Percentiles rank a stretch among this genome's conserved stretches.
phyloP scores from a whole-genome alignment of 2,329 filamentous ascomycete species.

The Fusarium musae region DNA sequence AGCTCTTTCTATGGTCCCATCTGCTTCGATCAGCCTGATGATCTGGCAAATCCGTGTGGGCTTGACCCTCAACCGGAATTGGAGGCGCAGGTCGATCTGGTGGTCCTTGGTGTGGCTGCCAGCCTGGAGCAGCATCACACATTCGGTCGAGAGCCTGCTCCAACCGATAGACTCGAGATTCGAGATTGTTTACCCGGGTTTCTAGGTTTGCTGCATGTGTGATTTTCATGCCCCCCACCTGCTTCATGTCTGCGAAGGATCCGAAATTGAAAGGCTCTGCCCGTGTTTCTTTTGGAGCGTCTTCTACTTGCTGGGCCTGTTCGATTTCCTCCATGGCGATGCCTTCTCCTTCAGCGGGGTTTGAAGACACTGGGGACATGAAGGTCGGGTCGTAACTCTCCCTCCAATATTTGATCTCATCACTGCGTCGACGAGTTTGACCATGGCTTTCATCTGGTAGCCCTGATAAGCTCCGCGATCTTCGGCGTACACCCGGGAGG shows the following conservation, averaged over 20 bases:
- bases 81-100: conserved; percentile 43
- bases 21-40: conserved; percentile 1
- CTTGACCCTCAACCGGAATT: conserved; percentile 37
- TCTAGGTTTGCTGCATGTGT: conserved; percentile 66
- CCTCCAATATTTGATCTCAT: conserved; percentile 73
- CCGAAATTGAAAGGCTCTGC: conserved; percentile 67
- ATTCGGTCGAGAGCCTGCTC: conserved; percentile 64
- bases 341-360: conserved; percentile 53
- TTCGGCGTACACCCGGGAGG: conserved; percentile 59
- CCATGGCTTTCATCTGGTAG: conserved; percentile 54
- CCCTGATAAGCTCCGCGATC: conserved; percentile 69
- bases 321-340: conserved; percentile 45
- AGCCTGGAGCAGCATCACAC: conserved; percentile 58
- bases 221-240: conserved; percentile 66
- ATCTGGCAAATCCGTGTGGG: neutral
- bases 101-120: conserved; percentile 48
- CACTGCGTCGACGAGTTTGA: conserved; percentile 64
- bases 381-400: conserved; percentile 66
- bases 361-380: conserved; percentile 63
- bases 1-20: conserved; percentile 9
- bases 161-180: conserved; percentile 62
- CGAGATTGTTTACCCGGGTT: conserved; percentile 62
- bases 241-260: conserved; percentile 56
- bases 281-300: conserved; percentile 50
- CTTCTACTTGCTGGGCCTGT: conserved; percentile 46